Conservation (phyloP, 768 basidiomycete species). For the Porphyrellus cyaneotinctus region DNA sequence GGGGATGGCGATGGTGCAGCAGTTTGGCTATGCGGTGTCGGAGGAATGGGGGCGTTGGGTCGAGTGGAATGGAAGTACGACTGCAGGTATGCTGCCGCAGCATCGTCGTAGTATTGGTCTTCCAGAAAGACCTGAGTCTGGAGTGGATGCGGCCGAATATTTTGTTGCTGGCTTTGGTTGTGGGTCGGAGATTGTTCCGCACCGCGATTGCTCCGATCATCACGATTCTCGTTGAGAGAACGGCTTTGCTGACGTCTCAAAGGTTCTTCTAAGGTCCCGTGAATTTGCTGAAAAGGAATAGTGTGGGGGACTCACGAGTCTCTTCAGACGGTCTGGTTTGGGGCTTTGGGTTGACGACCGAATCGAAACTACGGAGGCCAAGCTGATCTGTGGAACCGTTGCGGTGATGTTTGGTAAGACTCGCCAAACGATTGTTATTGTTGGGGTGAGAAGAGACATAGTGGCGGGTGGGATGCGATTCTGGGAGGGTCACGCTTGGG, state of each 20-base stretch:
- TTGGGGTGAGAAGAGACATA: slow-evolving; percentile 31
- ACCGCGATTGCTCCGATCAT: slow-evolving; percentile 19
- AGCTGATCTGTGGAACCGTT: slow-evolving; percentile 60
- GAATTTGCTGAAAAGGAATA: slow-evolving; percentile 14
- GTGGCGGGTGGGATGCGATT: slow-evolving; percentile 33
- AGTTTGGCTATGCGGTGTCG: slow-evolving; percentile 73
- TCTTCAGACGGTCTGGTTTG: slow-evolving; percentile 25
- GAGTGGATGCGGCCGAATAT: slow-evolving; percentile 36
- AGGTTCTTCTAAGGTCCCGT: slow-evolving; percentile 14
- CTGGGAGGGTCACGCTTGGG: slow-evolving; percentile 57
- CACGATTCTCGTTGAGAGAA: slow-evolving; percentile 16
- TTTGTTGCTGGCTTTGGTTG: slow-evolving; percentile 11
- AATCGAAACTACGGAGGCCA: slow-evolving; percentile 56
- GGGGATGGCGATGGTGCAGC: slow-evolving; percentile 73
- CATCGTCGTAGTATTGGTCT: slow-evolving; percentile 61
- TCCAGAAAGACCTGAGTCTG: slow-evolving; percentile 46
- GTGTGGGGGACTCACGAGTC: slow-evolving; percentile 25
- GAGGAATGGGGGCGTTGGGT: slow-evolving; percentile 73
- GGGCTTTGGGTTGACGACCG: slow-evolving; percentile 48
- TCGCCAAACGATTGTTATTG: slow-evolving; percentile 29
- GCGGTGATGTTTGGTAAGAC: slow-evolving; percentile 47
- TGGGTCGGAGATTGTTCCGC: slow-evolving; percentile 21
- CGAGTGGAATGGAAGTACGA: slow-evolving; percentile 56
- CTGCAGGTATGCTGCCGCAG: slow-evolving; percentile 56
- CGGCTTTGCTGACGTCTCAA: slow-evolving; percentile 21